Base-by-base conservation (phyloP, 495 filamentous ascomycete species). In the Astrothelium macrocarpum region DNA sequence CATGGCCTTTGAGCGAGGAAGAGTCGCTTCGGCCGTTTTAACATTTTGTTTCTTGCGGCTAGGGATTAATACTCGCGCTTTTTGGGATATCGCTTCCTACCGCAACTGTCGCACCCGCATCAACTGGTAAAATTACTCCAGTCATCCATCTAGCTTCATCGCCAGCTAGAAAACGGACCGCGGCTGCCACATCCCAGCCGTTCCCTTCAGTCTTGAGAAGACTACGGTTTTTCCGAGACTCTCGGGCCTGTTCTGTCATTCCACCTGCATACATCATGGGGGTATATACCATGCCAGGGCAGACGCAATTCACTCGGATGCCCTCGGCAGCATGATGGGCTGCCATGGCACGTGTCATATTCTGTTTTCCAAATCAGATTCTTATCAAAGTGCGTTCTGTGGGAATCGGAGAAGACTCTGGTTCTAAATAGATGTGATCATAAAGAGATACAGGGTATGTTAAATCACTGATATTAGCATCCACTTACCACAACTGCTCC, bases 401-500 rank as follows among this genome's bases (percentile, higher is more conserved):
- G n/a, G n/a, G n/a, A n/a, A n/a, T n/a, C n/a, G n/a, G n/a, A n/a
- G n/a, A n/a, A n/a, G n/a, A n/a, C n/a, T n/a, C n/a, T n/a, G n/a
- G n/a, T n/a, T n/a, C n/a, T n/a, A n/a, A n/a, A n/a, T n/a, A n/a
- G n/a, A n/a, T n/a, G n/a, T n/a, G n/a, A n/a, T n/a, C n/a, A n/a
- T n/a, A n/a, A n/a, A n/a, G n/a, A n/a, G n/a, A n/a, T n/a, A n/a
- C n/a, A n/a, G n/a, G n/a, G n/a, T n/a, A n/a, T n/a, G n/a, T n/a
- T n/a, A n/a, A n/a, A n/a, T n/a, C n/a, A n/a, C n/a, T n/a, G n/a
- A n/a, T n/a, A n/a, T n/a, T n/a, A n/a, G n/a, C n/a, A n/a, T n/a
- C n/a, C n/a, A 66, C 65, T 31, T 49, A 66, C 65, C 23, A 70
- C 66, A 16, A 70, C 66, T 7, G 68, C 68, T 12, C 83, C 84